Percentiles rank a stretch among this genome's conserved stretches.
Conservation (phyloP, 164 flowering plant species). For the Umbilicus rupestris region DNA sequence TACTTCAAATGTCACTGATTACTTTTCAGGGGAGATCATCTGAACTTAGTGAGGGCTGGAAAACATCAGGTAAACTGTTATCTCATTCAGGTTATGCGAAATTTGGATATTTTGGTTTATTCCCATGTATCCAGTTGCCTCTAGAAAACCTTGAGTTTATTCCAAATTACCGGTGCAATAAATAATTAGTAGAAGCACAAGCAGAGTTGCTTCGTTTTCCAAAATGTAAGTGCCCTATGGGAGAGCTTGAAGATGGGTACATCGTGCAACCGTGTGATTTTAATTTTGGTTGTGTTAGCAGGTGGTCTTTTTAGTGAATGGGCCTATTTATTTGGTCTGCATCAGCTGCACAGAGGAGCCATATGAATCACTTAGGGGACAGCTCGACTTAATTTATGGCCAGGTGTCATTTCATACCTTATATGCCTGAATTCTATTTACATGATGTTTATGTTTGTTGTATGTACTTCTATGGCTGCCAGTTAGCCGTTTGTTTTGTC, state of each 20-base stretch:
- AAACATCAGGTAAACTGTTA: slow-evolving; percentile 70
- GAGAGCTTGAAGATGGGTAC: neutral
- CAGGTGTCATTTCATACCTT: slow-evolving; percentile 46
- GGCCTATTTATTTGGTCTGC: slow-evolving; percentile 93
- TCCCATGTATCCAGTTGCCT: neutral
- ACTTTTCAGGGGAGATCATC: slow-evolving; percentile 70
- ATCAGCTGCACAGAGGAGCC: slow-evolving; percentile 99
- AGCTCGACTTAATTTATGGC: slow-evolving; percentile 86
- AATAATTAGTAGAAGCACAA: neutral
- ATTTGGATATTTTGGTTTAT: neutral
- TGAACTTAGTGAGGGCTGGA: slow-evolving; percentile 85
- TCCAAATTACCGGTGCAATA: neutral
- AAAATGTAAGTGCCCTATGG: neutral
- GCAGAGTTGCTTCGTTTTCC: neutral
- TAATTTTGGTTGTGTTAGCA: slow-evolving; percentile 18
- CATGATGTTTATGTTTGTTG: neutral
- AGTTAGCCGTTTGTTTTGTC: neutral
- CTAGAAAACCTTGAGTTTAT: neutral
- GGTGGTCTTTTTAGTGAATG: slow-evolving; percentile 93
- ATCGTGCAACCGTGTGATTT: neutral
- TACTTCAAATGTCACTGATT: neutral
- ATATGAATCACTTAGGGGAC: slow-evolving; percentile 71
- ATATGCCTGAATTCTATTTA: neutral
- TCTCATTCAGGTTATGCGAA: neutral
- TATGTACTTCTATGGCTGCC: neutral